Evolutionary conservation across 2,329 filamentous ascomycete species (phyloP), one percentile per base, ranked within the genome.

Genomic region (Fulvia fulva): DNA sequence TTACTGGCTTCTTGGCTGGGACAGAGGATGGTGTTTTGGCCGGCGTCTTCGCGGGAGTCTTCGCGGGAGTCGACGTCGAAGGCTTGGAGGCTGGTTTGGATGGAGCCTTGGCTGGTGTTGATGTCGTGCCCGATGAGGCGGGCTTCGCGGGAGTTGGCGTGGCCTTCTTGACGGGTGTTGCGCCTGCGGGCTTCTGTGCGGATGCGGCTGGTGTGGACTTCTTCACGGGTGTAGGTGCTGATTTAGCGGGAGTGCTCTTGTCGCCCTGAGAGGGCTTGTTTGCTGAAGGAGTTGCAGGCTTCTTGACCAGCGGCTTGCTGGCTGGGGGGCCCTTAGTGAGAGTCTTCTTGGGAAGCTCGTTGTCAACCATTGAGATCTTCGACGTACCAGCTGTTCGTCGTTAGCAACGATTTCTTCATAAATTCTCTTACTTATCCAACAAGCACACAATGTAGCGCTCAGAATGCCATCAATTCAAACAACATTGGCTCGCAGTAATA

Each of bases 281-380:
- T n/a, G 51, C 53, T 28, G 60, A 44, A 44, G 65, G 56, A 16
- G 65, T 59, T 19, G 64, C 45, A 9, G 62, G 53, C 9, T 51
- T 43, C 44, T 65, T 63, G 25, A 54, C 46, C 6, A 64, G 51
- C 46, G 63, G 22, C 52, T 63, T 61, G 14, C 56, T 60, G 12
- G 53, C 51, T 14, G 64, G 51, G n/a, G 56, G 45, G 21, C 57
- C 51, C 54, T 65, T 66, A 30, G 55, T 54, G n/a, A 67, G 62
- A 5, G 65, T 57, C 57, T 67, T 68, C 55, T 67, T 66, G 1
- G 63, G 53, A 3, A 61, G 30, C 43, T 71, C 70, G 60, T 70
- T 71, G 65, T 72, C 69, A 32, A 71, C 67, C 67, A 72, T 70
- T 46, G 55, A 69, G 63, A 72, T 72, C 55, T 68, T 68, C 21